phyloP scores from a whole-genome alignment of 768 basidiomycete genomes.

The Mrakia blollopis region DNA sequence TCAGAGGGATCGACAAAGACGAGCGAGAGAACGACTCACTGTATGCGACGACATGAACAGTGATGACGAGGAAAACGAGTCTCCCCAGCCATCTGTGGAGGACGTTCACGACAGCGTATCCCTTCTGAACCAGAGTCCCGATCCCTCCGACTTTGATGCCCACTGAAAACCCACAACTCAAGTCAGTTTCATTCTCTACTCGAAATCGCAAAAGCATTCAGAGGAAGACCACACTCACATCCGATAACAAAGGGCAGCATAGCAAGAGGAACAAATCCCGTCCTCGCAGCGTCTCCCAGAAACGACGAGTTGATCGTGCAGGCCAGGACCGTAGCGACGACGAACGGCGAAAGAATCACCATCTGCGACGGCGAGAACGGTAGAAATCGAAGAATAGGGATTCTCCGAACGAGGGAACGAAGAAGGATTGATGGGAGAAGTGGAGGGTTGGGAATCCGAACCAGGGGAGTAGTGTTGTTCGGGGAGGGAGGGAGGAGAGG shows the following conservation, averaged over 20 bases:
- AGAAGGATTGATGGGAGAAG: background rate
- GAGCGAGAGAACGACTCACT: slow-evolving; percentile 15
- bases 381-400: background rate
- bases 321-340: background rate
- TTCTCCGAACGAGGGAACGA: background rate
- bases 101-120: slow-evolving; percentile 35
- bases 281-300: background rate
- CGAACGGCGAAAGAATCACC: background rate
- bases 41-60: slow-evolving; percentile 36
- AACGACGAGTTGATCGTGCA: slow-evolving; percentile 10
- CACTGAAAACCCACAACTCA: background rate
- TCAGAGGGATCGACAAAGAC: background rate
- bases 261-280: slow-evolving; percentile 15
- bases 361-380: background rate
- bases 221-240: background rate
- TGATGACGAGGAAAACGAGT: slow-evolving; percentile 34
- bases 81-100: slow-evolving; percentile 37
- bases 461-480: background rate
- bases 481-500: background rate
- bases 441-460: background rate
- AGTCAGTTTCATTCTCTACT: too few species aligned
- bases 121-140: slow-evolving; percentile 34
- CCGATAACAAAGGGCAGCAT: slow-evolving; percentile 18
- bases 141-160: slow-evolving; percentile 35
- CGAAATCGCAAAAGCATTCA: too few species aligned